These are phyloP conservation scores for Pyrenula massariospora DNA, from an alignment of 495 filamentous ascomycete species.

Conservation along the genomic window DNA sequence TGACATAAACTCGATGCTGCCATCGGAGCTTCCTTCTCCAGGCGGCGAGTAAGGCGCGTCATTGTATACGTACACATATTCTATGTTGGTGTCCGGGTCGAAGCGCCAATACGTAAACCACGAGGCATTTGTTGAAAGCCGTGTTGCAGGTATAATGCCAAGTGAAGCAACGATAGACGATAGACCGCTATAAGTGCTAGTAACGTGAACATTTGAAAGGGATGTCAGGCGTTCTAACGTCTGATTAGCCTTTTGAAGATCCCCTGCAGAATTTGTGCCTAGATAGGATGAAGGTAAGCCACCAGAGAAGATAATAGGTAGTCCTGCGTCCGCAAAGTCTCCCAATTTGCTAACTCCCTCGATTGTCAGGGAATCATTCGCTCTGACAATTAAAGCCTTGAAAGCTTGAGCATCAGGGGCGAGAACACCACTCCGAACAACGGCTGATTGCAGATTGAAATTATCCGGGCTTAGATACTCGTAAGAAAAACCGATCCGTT, in stretches of 20 bases:
- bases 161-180: constrained; percentile 14
- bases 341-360: constrained; percentile 21
- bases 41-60: constrained; percentile 17
- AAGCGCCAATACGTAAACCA: constrained; percentile 24
- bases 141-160: constrained; percentile 11
- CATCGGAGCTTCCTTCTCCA: constrained; percentile 5
- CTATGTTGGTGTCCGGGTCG: constrained; percentile 7
- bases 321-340: constrained; percentile 24
- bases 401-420: constrained; percentile 27
- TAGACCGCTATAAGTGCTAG: constrained; percentile 4
- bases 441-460: constrained; percentile 21
- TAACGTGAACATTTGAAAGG: constrained; percentile 8
- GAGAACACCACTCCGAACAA: constrained; percentile 21
- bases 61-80: constrained; percentile 29
- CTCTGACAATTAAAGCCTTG: constrained; percentile 30
- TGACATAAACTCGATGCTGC: neutral
- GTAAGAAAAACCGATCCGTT: constrained; percentile 29
- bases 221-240: constrained; percentile 6
- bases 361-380: constrained; percentile 24
- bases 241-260: constrained; percentile 5
- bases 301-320: constrained; percentile 29
- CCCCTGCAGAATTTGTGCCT: constrained; percentile 4
- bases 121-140: constrained; percentile 15
- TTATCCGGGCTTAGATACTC: constrained; percentile 39
- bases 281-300: constrained; percentile 15